Conservation (phyloP, 163 green algal genomes). For the Scenedesmus sp. region DNA sequence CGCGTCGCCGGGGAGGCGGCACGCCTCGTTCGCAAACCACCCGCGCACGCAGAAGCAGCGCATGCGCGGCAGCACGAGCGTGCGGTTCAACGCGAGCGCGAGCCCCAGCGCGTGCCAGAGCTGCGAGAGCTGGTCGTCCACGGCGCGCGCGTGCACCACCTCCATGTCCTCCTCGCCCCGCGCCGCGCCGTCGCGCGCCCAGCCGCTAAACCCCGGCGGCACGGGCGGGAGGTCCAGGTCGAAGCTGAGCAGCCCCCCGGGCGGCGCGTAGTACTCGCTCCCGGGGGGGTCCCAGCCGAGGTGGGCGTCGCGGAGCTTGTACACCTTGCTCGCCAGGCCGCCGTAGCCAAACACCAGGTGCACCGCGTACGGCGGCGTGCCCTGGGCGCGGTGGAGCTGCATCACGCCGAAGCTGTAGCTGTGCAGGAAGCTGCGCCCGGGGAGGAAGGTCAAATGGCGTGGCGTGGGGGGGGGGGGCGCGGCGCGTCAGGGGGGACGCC, state of each 20-base stretch:
- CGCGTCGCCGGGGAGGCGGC: constrained; percentile 10
- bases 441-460: too few species aligned
- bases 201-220: constrained; percentile 9
- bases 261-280: constrained; percentile 11
- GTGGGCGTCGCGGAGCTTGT: not conserved
- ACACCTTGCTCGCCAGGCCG: constrained; percentile 2
- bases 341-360: constrained; percentile 28
- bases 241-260: constrained; percentile 9
- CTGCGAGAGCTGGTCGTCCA: constrained; percentile 22
- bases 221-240: not conserved
- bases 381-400: constrained; percentile 1
- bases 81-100: constrained; percentile 17
- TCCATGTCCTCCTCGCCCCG: constrained; percentile 12
- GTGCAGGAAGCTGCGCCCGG: constrained; percentile 15
- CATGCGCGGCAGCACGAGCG: constrained; percentile 20
- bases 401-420: constrained; percentile 13
- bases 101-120: constrained; percentile 17
- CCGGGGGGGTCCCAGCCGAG: not conserved
- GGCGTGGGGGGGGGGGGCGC: too few species aligned
- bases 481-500: too few species aligned
- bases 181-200: not conserved
- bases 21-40: constrained; percentile 8
- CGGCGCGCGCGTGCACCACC: constrained; percentile 3
- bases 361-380: not conserved
- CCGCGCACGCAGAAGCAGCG: constrained; percentile 7